Percentiles rank a stretch among this genome's conserved stretches.
phyloP scores from a whole-genome alignment of 2,329 filamentous ascomycete genomes.

The Alternaria hordeiaustralica region DNA sequence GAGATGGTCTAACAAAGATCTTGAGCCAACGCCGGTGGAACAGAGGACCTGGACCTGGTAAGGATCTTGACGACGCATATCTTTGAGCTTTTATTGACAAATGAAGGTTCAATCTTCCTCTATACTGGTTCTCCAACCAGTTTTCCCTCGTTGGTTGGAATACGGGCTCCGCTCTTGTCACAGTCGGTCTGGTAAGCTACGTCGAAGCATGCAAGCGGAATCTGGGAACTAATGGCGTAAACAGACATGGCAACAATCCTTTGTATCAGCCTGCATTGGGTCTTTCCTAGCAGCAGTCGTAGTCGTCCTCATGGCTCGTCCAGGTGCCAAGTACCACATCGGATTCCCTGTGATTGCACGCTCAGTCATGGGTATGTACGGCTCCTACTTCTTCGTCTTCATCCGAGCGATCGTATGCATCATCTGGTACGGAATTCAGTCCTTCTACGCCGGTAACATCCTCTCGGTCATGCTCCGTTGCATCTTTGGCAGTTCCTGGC shows the following conservation, averaged over 20 bases:
- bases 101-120: constrained; percentile 25
- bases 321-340: constrained; percentile 32
- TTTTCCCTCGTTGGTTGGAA: constrained; percentile 32
- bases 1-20: constrained; percentile 35
- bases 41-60: constrained; percentile 36
- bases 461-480: constrained; percentile 48
- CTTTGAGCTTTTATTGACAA: not conserved
- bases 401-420: constrained; percentile 46
- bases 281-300: constrained; percentile 31
- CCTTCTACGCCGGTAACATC: constrained; percentile 37
- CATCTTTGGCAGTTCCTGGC: constrained; percentile 50
- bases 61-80: not conserved
- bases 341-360: constrained; percentile 27
- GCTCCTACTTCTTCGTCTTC: constrained; percentile 51
- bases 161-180: constrained; percentile 23
- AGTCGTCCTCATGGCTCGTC: constrained; percentile 30
- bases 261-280: constrained; percentile 29
- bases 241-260: constrained; percentile 34
- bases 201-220: not conserved
- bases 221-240: not conserved
- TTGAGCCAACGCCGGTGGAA: constrained; percentile 29
- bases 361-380: constrained; percentile 43
- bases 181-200: constrained; percentile 20
- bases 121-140: constrained; percentile 32
- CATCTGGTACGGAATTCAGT: constrained; percentile 48